Conservation (phyloP, 441 rosid species). For the Dalechampia spathulata region DNA sequence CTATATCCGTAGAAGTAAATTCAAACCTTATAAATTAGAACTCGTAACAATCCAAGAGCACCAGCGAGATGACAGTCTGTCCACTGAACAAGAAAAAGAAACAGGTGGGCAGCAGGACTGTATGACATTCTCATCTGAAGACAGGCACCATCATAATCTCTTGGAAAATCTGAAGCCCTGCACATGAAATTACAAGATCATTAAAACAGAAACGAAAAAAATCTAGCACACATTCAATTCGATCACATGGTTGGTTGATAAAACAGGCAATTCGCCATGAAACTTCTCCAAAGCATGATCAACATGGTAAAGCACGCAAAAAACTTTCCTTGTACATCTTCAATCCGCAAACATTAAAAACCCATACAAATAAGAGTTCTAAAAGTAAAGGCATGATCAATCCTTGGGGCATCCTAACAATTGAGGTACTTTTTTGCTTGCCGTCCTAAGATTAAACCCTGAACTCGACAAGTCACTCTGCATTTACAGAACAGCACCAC, state of each 20-base stretch:
- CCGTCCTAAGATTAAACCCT: no score
- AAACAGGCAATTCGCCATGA: no score
- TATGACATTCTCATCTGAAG: constrained; percentile 71
- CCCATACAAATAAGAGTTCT: background rate
- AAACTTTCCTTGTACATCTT: no score
- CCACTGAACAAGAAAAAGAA: constrained; percentile 65
- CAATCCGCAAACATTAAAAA: no score
- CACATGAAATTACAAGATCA: constrained; percentile 6
- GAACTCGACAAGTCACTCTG: no score
- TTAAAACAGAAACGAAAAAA: constrained; percentile 3
- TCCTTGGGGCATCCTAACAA: no score
- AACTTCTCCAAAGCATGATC: no score
- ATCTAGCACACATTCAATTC: background rate
- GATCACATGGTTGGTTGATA: no score
- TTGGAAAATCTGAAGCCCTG: constrained; percentile 59
- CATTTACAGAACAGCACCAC: no score
- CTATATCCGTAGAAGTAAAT: background rate
- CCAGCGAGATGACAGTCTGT: constrained; percentile 69
- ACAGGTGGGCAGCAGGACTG: constrained; percentile 62
- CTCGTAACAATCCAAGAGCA: constrained; percentile 54
- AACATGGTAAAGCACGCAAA: background rate
- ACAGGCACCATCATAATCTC: constrained; percentile 60
- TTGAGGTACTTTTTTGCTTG: no score
- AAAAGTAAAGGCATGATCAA: background rate
- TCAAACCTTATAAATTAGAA: constrained; percentile 54